Conservation (phyloP, 768 basidiomycete genomes). For the Suillus clintonianus region DNA sequence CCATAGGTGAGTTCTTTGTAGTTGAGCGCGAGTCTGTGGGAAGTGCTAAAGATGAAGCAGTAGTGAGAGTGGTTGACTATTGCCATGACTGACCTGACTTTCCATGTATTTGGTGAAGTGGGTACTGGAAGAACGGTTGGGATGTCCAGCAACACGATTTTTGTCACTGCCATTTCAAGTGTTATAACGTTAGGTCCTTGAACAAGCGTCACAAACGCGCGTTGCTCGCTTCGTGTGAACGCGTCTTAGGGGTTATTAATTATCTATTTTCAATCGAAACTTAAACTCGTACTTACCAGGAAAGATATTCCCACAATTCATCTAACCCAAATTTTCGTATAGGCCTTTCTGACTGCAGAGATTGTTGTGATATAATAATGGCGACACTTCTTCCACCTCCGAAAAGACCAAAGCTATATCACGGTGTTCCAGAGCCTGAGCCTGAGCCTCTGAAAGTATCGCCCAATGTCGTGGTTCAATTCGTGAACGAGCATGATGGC, state of each 20-base stretch:
- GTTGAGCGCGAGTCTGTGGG: conserved; percentile 26
- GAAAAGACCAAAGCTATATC: conserved; percentile 82
- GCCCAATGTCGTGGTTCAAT: conserved; percentile 85
- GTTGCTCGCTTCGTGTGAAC: not conserved
- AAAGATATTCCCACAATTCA: not conserved
- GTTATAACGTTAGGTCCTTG: not conserved
- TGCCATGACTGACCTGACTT: conserved; percentile 9
- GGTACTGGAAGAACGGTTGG: conserved; percentile 6
- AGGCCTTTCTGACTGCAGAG: not conserved
- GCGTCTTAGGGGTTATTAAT: not conserved
- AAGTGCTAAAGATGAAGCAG: not conserved
- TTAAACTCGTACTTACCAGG: not conserved
- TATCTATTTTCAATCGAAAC: not conserved
- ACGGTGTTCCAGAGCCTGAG: conserved; percentile 69
- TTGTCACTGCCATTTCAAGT: conserved; percentile 9
- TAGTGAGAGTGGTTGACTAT: not conserved
- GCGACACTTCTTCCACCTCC: conserved; percentile 86
- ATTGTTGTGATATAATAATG: conserved; percentile 44
- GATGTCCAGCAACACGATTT: conserved; percentile 13
- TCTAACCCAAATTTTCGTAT: not conserved
- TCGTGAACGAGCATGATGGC: conserved; percentile 88
- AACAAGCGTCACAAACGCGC: not conserved
- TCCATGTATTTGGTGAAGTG: conserved; percentile 15
- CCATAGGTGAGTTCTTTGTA: conserved; percentile 27
- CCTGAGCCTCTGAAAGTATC: conserved; percentile 47